Conservation (phyloP, 2,329 filamentous ascomycete species). For the Coniochaeta prunicola region DNA sequence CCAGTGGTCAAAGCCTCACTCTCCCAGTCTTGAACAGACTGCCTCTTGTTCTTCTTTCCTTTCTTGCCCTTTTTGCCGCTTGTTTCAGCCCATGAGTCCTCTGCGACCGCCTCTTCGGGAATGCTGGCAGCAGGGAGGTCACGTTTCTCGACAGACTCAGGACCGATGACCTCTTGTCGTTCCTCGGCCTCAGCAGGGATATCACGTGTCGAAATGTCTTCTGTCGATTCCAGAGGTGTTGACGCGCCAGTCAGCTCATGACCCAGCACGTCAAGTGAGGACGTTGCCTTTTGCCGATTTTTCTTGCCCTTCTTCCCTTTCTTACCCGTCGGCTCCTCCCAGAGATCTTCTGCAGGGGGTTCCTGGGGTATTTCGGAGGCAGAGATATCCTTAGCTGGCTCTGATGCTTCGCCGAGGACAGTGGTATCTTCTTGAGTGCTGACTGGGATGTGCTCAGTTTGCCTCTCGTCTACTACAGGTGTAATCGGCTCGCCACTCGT, state of each 20-base stretch:
- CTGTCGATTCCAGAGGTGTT: not conserved
- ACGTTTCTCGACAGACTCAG: not conserved
- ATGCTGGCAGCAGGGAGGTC: not conserved
- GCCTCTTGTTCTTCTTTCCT: constrained; percentile 1
- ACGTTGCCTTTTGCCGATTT: constrained; percentile 2
- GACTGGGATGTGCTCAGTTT: not conserved
- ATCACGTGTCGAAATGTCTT: not conserved
- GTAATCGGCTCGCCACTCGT: not conserved
- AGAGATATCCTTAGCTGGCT: not conserved
- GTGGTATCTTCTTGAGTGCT: not conserved
- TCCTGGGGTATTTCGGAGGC: not conserved
- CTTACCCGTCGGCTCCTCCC: constrained; percentile 6
- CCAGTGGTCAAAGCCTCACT: not conserved
- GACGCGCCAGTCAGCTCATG: not conserved
- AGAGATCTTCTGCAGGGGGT: constrained; percentile 3
- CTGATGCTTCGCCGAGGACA: not conserved
- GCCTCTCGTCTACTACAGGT: not conserved
- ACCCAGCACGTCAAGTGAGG: not conserved
- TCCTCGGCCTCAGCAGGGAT: not conserved
- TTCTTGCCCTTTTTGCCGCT: constrained; percentile 5
- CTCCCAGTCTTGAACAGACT: not conserved
- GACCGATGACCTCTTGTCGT: not conserved
- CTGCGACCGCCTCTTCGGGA: not conserved
- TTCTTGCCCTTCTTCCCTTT: constrained; percentile 11
- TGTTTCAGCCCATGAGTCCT: not conserved